phyloP scores from a whole-genome alignment of 2,329 filamentous ascomycete species.

The Stemphylium vesicarium region DNA sequence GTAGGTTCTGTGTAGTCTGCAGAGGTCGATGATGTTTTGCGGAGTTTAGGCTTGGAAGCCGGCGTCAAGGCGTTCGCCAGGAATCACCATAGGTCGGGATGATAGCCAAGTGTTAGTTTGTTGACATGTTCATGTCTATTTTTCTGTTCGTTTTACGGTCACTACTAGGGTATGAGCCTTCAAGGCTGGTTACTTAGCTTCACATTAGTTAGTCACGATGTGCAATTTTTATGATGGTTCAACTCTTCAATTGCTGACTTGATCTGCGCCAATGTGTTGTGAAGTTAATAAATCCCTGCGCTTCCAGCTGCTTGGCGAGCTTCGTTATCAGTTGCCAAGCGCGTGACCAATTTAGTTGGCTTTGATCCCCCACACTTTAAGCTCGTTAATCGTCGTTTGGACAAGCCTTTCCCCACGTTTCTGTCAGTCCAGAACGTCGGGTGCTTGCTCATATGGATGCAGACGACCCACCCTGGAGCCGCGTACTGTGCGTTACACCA shows the following conservation, averaged over 20 bases:
- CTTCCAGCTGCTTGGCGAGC: conserved; percentile 2
- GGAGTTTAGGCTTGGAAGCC: conserved; percentile 18
- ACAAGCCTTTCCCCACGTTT: conserved; percentile 36
- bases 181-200: conserved; percentile 12
- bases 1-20: conserved; percentile 18
- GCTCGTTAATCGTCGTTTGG: conserved; percentile 12
- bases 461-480: conserved; percentile 22
- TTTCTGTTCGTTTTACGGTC: conserved; percentile 12
- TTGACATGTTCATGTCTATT: conserved; percentile 14
- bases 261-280: neutral
- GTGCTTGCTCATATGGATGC: conserved; percentile 10
- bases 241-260: conserved; percentile 3
- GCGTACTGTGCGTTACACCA: conserved; percentile 8
- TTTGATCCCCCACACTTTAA: conserved; percentile 27
- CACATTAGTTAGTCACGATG: conserved; percentile 16
- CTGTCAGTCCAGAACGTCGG: conserved; percentile 22
- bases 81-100: conserved; percentile 3
- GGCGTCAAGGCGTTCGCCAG: conserved; percentile 23
- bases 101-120: conserved; percentile 12
- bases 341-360: conserved; percentile 34
- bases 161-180: conserved; percentile 14
- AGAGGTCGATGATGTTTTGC: conserved; percentile 11
- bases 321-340: conserved; percentile 30
- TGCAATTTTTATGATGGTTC: conserved; percentile 22
- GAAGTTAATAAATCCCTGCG: neutral